Conservation (phyloP, 176 grass and related monocot genomes). For the Pharus latifolius region DNA sequence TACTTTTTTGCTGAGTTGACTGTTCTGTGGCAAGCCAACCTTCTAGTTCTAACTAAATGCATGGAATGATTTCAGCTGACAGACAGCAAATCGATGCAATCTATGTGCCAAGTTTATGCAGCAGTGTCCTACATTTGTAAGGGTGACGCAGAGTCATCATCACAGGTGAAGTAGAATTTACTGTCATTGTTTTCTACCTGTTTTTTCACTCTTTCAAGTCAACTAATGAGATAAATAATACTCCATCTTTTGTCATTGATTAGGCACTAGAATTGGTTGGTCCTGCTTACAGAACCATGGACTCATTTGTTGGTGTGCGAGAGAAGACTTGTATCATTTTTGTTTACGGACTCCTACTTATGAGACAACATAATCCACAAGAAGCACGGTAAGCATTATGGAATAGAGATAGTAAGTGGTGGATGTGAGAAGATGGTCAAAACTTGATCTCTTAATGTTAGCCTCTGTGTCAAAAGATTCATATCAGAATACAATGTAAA, state of each 20-base stretch:
- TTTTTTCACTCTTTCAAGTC: background rate
- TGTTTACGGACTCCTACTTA: constrained; percentile 89
- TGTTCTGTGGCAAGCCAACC: background rate
- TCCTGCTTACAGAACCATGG: constrained; percentile 82
- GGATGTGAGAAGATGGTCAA: background rate
- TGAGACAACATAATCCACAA: constrained; percentile 94
- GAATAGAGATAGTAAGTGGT: background rate
- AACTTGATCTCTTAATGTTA: too few relatives aligned
- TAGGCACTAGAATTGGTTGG: constrained; percentile 87
- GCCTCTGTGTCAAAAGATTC: too few relatives aligned
- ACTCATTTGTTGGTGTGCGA: constrained; percentile 85
- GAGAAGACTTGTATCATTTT: constrained; percentile 97
- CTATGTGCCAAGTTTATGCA: constrained; percentile 93
- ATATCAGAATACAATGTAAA: too few relatives aligned
- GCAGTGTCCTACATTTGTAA: constrained; percentile 87
- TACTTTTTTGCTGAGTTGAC: constrained; percentile 11
- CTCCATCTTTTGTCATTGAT: constrained; percentile 3
- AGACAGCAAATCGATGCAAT: constrained; percentile 86
- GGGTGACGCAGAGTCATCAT: constrained; percentile 87
- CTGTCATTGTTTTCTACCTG: background rate
- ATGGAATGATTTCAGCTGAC: constrained; percentile 56
- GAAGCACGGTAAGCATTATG: constrained; percentile 59
- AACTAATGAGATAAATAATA: background rate
- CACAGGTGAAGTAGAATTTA: constrained; percentile 48
- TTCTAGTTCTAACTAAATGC: background rate